Evolutionary conservation across 495 filamentous ascomycete genomes (phyloP).

Genomic region (Copromyces sp.): DNA sequence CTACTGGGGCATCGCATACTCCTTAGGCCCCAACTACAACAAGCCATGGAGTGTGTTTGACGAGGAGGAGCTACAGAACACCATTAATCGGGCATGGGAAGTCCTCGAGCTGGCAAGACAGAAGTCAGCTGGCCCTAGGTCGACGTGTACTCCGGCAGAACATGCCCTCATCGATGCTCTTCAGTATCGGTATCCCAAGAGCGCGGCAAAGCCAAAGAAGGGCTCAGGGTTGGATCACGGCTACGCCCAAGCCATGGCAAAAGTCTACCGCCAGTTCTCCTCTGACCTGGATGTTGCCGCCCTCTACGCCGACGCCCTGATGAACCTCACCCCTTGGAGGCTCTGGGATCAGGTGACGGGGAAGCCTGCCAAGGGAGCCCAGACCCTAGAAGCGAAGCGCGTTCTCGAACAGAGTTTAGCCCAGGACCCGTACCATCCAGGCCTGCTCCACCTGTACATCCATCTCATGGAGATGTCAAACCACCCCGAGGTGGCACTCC

Average conservation of each 20-base stretch:
- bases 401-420: conserved; percentile 45
- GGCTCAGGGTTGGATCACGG: conserved; percentile 42
- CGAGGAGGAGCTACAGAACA: conserved; percentile 39
- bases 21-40: conserved; percentile 63
- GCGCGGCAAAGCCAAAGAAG: conserved; percentile 25
- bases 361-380: conserved; percentile 40
- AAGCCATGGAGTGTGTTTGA: conserved; percentile 64
- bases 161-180: conserved; percentile 49
- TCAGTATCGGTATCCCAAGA: conserved; percentile 42
- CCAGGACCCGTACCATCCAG: conserved; percentile 44
- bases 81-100: conserved; percentile 33
- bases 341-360: conserved; percentile 55
- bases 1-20: conserved; percentile 58
- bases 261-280: conserved; percentile 42
- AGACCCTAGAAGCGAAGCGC: conserved; percentile 45
- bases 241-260: conserved; percentile 53
- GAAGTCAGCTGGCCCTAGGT: conserved; percentile 16
- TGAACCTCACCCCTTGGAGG: conserved; percentile 60
- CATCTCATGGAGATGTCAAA: conserved; percentile 67
- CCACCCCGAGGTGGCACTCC: conserved; percentile 47
- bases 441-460: conserved; percentile 59
- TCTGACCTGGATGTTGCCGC: conserved; percentile 51
- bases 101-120: conserved; percentile 35
- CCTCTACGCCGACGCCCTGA: conserved; percentile 54
- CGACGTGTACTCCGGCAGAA: conserved; percentile 31